A percentile compares a stretch with the other conserved stretches of the same genome.
Conservation (phyloP, 2,329 filamentous ascomycete genomes). For the Arthrobotrys conoides region DNA sequence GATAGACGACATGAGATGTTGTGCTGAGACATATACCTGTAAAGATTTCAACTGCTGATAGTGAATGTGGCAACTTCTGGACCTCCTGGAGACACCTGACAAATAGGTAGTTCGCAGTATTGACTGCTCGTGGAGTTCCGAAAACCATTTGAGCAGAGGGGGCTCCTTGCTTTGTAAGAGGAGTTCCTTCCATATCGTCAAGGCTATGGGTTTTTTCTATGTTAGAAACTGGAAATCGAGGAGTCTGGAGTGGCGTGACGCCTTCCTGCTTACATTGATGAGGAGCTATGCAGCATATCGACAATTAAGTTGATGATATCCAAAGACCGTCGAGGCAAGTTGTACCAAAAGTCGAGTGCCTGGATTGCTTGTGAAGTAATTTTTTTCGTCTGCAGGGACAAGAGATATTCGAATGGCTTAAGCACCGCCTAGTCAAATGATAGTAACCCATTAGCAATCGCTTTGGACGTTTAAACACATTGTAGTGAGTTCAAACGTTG, state of each 20-base stretch:
- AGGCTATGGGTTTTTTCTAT: slow-evolving; percentile 1
- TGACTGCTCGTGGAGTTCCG: slow-evolving; percentile 27
- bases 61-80: slow-evolving; percentile 17
- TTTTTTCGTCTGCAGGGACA: slow-evolving; percentile 16
- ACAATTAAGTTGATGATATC: slow-evolving; percentile 23
- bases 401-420: slow-evolving; percentile 23
- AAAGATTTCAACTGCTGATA: slow-evolving; percentile 22
- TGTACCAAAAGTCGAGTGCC: slow-evolving; percentile 39
- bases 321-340: slow-evolving; percentile 21
- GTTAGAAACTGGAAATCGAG: neutral
- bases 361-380: slow-evolving; percentile 19
- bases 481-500: no score
- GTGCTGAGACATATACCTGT: slow-evolving; percentile 4
- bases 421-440: neutral
- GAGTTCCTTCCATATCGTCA: slow-evolving; percentile 29
- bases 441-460: neutral
- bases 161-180: slow-evolving; percentile 2
- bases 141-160: slow-evolving; percentile 31
- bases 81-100: slow-evolving; percentile 28
- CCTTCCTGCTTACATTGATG: slow-evolving; percentile 22
- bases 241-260: neutral
- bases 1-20: neutral
- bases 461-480: no score
- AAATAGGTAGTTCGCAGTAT: slow-evolving; percentile 35
- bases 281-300: slow-evolving; percentile 34